Base-by-base conservation (phyloP, 306 rosid genomes). In the Vigna trinervia region DNA sequence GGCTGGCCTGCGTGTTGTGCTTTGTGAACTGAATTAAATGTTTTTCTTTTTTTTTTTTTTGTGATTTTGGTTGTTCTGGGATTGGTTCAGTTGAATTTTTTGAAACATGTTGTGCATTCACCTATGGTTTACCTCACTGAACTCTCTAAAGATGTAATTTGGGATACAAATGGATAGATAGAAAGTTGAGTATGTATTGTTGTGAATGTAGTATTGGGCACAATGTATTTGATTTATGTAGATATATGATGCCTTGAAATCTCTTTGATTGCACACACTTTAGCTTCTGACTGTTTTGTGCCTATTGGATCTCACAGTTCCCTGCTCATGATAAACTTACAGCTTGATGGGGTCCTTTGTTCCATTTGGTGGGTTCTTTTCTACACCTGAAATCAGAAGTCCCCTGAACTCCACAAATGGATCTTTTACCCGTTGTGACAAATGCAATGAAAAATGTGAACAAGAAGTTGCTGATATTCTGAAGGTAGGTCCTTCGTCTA, bases 271-370 rank as follows among this genome's bases (percentile, higher is more conserved):
- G 58, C 64, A 74, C 76, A 62, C 63, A 75, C 78, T 92, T 79
- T 81, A 71, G 73, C 82, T 81, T 86, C 85, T 87, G 82, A 83
- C 85, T 83, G 74, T 82, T 76, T 67, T 79, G 74, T 87, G 86
- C 88, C 68, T 77, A 77, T 83, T 84, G 87, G 85, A 81, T 88
- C 97, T 90, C 88, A 94, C 87, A 81, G 86, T 89, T 81, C 74
- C 90, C 48, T 92, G 87, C 89, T 94, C 87, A 85, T 93, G 91
- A 84, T 89, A 76, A 83, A 77, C 87, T 87, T 89, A 75, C 98
- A 95, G 98, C 84, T 92, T 95, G 84, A 81, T 95, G 95, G 93
- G 96, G 78, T 95, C 98, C 75, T 95, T 95, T 67, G 92, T 95
- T 78, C 98, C 98, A 51, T 87, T 95, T 69, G 98, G 92, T n/a